These are phyloP conservation scores for Phallus indusiatus DNA, from an alignment of 768 basidiomycete genomes.

Conservation along the genomic window DNA sequence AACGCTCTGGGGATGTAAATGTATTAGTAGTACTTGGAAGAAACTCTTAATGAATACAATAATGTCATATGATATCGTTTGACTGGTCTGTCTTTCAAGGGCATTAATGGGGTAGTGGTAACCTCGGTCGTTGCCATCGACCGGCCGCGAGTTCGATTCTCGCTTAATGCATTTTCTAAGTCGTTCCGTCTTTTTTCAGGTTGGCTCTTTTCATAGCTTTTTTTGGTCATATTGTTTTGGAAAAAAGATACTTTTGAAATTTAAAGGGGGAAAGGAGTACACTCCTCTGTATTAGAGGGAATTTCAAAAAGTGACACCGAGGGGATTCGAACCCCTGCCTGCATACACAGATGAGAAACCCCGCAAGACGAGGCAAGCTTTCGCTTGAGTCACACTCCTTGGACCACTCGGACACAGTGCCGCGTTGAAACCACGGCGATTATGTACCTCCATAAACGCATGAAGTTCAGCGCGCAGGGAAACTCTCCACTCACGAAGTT, in stretches of 20 bases:
- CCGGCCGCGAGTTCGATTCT: neutral
- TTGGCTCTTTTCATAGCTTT: too few species aligned
- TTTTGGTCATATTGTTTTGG: too few species aligned
- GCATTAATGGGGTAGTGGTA: constrained; percentile 60
- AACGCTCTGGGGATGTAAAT: constrained; percentile 29
- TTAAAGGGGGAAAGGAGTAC: neutral
- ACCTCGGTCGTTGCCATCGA: constrained; percentile 53
- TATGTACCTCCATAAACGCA: neutral
- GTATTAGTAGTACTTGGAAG: neutral
- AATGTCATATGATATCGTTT: neutral
- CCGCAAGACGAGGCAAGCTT: constrained; percentile 16
- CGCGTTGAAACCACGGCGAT: neutral
- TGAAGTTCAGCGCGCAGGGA: neutral
- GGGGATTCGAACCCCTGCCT: constrained; percentile 22
- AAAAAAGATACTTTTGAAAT: too few species aligned
- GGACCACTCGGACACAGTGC: constrained; percentile 45
- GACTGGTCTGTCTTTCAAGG: constrained; percentile 11
- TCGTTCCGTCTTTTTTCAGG: neutral
- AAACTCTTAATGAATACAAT: neutral
- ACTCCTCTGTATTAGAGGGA: too few species aligned
- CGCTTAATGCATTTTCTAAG: neutral
- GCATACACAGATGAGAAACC: constrained; percentile 21
- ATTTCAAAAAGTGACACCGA: constrained; percentile 16
- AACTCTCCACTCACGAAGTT: neutral
- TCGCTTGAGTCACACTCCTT: constrained; percentile 55